A percentile compares a stretch with the other conserved stretches of the same genome.
phyloP scores from a whole-genome alignment of 345 rosid species.

The Schrenkiella parvula region DNA sequence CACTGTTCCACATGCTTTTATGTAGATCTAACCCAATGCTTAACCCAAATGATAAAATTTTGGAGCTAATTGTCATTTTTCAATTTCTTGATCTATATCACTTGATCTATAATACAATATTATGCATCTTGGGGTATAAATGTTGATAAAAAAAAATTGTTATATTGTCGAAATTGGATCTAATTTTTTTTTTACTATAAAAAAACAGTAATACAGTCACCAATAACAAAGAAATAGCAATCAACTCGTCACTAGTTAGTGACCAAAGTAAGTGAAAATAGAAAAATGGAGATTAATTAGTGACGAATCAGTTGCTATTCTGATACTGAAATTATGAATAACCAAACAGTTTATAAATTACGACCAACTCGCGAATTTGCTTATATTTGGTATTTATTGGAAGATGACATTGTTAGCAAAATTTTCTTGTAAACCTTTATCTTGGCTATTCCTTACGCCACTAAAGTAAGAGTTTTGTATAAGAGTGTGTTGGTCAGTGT shows the following conservation, averaged over 20 bases:
- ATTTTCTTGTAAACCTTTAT: neutral
- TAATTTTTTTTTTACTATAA: too few species aligned
- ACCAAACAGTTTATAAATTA: too few species aligned
- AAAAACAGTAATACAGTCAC: too few species aligned
- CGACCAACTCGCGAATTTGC: too few species aligned
- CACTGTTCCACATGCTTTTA: slow-evolving; percentile 2
- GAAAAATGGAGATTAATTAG: too few species aligned
- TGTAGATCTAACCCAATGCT: neutral
- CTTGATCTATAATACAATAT: neutral
- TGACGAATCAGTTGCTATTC: too few species aligned
- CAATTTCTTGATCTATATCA: neutral
- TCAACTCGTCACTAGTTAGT: too few species aligned
- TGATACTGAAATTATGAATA: too few species aligned
- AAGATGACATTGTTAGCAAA: neutral
- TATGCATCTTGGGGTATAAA: neutral
- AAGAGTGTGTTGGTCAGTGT: neutral
- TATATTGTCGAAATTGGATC: neutral
- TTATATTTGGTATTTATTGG: neutral
- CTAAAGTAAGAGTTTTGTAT: neutral
- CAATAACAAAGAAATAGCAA: too few species aligned
- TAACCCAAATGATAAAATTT: neutral
- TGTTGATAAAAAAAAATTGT: neutral
- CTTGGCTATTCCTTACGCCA: neutral
- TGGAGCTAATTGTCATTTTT: neutral
- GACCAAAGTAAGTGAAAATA: too few species aligned